Base-by-base conservation (phyloP, 805 yeast species). In the Lachancea meyersii region DNA sequence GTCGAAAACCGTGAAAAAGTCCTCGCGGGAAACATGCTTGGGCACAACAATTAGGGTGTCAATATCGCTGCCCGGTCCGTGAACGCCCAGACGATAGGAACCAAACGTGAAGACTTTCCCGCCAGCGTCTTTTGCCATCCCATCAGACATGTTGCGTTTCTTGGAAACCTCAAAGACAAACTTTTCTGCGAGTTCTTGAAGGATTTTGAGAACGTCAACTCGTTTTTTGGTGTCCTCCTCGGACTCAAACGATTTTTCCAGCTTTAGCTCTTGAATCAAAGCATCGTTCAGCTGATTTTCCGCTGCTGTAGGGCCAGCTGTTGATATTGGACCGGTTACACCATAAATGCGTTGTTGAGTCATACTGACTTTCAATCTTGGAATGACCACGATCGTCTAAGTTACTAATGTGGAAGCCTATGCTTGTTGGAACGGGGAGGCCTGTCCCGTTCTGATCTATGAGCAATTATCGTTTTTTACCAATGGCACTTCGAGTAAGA, bases 41-140 rank as follows among this genome's bases (percentile, higher is more conserved):
- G 98, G 98, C 14, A 86, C 97, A 21, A 91, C 97, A n/a, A 93
- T 86, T 35, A 93, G 68, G 0, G 97, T 86, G 70, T 93, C 98
- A 47, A 93, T 91, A 81, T 93, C 98, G 0, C 95, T 84, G 1
- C 98, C 97, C 0, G 97, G 97, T 0, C 97, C 97, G 66, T 89
- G 87, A 11, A 93, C 98, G 3, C 98, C 98, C 34, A 93, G 67
- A 49, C 96, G 72, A 57, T 89, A 93, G 1, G 97, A 88, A 1
- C 98, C 98, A 67, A 76, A 93, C 0, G 97, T 88, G 61, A 89
- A 93, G n/a, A 93, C 79, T 61, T 93, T 93, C 28, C 98, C 98
- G 30, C 98, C 98, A 0, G 97, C 95, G 63, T 93, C 98, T 43
- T 70, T 75, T 0, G 97, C 95, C 97, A 93, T 88, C 2, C 97